phyloP scores from a whole-genome alignment of 352 stramenopile genomes.

The Globisporangium rhizosaccharum region DNA sequence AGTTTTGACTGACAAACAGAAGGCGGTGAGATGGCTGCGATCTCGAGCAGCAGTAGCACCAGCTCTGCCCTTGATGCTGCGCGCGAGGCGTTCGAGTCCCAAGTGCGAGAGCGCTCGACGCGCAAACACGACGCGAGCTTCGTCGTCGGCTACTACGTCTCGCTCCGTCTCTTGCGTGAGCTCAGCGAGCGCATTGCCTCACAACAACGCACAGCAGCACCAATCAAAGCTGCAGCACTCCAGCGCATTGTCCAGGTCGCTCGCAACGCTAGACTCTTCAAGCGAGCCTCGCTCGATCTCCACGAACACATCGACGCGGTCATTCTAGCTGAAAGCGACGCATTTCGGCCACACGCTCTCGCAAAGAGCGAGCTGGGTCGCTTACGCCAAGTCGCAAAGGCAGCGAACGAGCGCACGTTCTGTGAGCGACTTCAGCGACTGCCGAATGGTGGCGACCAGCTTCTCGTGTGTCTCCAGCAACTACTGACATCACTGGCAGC shows the following conservation, averaged over 20 bases:
- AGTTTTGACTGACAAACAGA: no score
- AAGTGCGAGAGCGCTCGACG: not conserved
- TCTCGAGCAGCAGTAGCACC: not conserved
- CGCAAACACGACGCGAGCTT: not conserved
- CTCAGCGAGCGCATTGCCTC: not conserved
- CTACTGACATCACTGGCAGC: not conserved
- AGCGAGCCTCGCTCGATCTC: not conserved
- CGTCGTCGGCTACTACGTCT: constrained; percentile 10
- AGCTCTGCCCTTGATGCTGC: not conserved
- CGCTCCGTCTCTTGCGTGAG: not conserved
- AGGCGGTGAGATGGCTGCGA: not conserved
- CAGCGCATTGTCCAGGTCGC: not conserved
- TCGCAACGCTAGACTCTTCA: constrained; percentile 9
- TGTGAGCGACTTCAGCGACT: not conserved
- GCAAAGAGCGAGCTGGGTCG: constrained; percentile 1
- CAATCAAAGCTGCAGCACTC: not conserved
- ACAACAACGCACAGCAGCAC: not conserved
- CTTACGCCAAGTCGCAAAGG: constrained; percentile 2
- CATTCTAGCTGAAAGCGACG: not conserved
- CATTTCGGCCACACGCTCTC: not conserved
- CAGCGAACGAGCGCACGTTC: not conserved
- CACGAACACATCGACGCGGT: constrained; percentile 2
- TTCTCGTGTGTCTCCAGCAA: not conserved
- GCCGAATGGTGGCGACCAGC: not conserved
- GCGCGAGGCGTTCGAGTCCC: constrained; percentile 1